phyloP scores from a whole-genome alignment of 2,329 filamentous ascomycete species.

The Aspergillus glaucus region DNA sequence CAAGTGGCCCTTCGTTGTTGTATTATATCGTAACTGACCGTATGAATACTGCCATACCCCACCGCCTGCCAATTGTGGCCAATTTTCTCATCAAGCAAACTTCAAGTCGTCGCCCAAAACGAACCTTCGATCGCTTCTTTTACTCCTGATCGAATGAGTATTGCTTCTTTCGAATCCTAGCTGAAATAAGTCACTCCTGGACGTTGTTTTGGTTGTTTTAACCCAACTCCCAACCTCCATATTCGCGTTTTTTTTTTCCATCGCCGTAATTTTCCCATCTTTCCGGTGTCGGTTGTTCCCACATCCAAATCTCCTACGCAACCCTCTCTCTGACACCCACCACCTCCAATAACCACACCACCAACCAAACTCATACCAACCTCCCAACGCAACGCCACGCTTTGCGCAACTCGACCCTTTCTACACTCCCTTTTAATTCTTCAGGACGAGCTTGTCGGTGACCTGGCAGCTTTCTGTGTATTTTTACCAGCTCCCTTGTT shows the following conservation, averaged over 20 bases:
- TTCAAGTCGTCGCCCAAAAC: background rate
- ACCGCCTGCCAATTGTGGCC: background rate
- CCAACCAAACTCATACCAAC: background rate
- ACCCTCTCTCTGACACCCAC: constrained; percentile 12
- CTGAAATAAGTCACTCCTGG: background rate
- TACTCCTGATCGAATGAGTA: background rate
- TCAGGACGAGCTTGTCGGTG: constrained; percentile 14
- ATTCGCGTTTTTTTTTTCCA: constrained; percentile 2
- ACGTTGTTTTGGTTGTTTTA: background rate
- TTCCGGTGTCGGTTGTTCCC: constrained; percentile 1
- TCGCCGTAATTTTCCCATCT: background rate
- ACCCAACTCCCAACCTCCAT: background rate
- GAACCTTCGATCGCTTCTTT: constrained; percentile 13
- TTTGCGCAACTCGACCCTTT: background rate
- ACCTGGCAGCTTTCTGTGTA: background rate
- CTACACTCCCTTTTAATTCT: constrained; percentile 6
- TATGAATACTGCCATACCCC: background rate
- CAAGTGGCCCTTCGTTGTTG: background rate
- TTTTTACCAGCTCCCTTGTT: constrained; percentile 7
- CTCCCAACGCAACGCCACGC: background rate
- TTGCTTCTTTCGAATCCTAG: too few species aligned
- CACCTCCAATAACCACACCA: background rate
- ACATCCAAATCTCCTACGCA: background rate
- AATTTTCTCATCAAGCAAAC: background rate
- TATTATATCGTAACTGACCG: background rate